Evolutionary conservation across 371 early-diverging fungal genomes (phyloP), one percentile per base, ranked within the genome.

Genomic region (Saksenaea oblongispora): DNA sequence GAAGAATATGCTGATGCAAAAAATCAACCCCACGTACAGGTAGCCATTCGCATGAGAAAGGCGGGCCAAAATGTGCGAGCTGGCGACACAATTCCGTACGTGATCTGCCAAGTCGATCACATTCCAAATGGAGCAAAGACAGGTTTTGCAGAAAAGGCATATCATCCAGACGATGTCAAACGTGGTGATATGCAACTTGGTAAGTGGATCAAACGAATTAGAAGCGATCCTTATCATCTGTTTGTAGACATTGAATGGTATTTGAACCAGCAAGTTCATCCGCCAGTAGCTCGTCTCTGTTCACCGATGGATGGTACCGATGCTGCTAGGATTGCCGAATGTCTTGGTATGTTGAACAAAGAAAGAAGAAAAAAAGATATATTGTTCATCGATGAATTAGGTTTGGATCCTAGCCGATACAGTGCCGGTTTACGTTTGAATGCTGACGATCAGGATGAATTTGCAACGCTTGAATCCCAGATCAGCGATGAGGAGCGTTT

Each of bases 61-160:
- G 78, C 81, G 35, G 97, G 96, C 18, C 67, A 83, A 28, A 79
- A 79, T 13, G 90, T 91, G 27, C 83, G 91, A 27, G 80, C 88
- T 5, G 99, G 98, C 28, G 99, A 99, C 62, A 96, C 98, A 1
- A 86, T 99, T 11, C 95, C 97, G 0, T 99, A 96, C 72, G 91
- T 99, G 2, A 97, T 99, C 39, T 97, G 99, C 62, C 73, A 85
- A 56, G 84, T 83, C 2, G 85, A 84, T 17, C 75, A 80, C 39
- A 64, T 74, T 5, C 65, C 73, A 0, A 63, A 59, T 27, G 71
- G 78, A 0, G 58, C 76, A n/a, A 81, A 73, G 58, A 72, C 69
- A 15, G 84, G 86, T 10, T 85, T 87, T 67, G 91, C 94, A 0
- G 87, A 89, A 36, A 83, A 93, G 27, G 98, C 97, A 0, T 92